phyloP scores from a whole-genome alignment of 345 rosid species.

The Aegle marmelos region DNA sequence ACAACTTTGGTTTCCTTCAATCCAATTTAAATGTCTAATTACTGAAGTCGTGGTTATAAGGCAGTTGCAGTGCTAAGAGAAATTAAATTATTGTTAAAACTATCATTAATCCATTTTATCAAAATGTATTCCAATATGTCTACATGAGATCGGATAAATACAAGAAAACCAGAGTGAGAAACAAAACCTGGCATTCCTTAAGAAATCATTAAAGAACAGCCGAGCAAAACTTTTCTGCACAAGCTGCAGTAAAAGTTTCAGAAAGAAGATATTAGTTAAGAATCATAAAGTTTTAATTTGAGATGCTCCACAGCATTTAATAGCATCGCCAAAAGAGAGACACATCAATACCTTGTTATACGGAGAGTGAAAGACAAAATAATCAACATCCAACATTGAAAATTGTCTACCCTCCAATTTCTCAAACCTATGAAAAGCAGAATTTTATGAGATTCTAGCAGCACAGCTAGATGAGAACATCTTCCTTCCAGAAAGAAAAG shows the following conservation, averaged over 20 bases:
- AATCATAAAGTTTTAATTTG: not conserved
- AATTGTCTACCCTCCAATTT: constrained; percentile 46
- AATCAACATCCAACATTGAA: constrained; percentile 45
- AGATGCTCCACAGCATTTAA: not conserved
- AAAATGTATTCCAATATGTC: not conserved
- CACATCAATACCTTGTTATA: constrained; percentile 45
- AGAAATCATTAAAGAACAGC: constrained; percentile 40
- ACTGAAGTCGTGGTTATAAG: not conserved
- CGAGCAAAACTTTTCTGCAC: constrained; percentile 62
- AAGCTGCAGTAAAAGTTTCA: constrained; percentile 37
- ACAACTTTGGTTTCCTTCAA: not conserved
- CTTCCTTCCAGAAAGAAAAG: not conserved
- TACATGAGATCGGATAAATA: not conserved
- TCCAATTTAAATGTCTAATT: not conserved
- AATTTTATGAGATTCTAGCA: not conserved
- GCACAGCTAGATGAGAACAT: not conserved
- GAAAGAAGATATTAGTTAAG: not conserved
- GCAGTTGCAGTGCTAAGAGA: not conserved
- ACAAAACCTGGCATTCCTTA: constrained; percentile 48
- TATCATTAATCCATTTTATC: not conserved
- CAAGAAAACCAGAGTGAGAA: not conserved
- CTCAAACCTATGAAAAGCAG: constrained; percentile 36
- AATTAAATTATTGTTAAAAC: not conserved
- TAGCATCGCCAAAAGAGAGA: not conserved
- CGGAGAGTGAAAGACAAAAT: constrained; percentile 56